Conservation (phyloP, 1,284 basidiomycete species). For the Ceratobasidium sp. region DNA sequence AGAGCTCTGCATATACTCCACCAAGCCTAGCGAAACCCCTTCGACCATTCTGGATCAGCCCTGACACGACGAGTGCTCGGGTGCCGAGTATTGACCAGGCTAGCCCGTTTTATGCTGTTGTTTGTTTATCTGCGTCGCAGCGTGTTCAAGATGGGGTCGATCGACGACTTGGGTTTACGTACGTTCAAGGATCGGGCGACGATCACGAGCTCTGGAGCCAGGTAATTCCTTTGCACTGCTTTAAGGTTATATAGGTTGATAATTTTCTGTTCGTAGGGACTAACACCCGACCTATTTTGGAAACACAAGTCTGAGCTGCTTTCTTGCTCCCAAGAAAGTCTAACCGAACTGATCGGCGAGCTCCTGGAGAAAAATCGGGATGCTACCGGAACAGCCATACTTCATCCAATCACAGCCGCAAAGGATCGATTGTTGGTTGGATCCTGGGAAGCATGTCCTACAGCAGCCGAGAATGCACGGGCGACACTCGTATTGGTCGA, state of each 20-base stretch:
- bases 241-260: constrained; percentile 8
- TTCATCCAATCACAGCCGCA: not conserved
- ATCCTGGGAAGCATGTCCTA: not conserved
- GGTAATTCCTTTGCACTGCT: constrained; percentile 53
- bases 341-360: constrained; percentile 58
- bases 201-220: constrained; percentile 88
- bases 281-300: constrained; percentile 81
- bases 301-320: constrained; percentile 60
- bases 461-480: too few relatives aligned
- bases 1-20: constrained; percentile 62
- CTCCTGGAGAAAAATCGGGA: not conserved
- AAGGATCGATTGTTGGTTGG: constrained; percentile 14
- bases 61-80: constrained; percentile 56
- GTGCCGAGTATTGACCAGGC: constrained; percentile 45
- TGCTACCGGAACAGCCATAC: not conserved
- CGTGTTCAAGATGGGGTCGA: constrained; percentile 63
- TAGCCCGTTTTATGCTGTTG: constrained; percentile 62
- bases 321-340: constrained; percentile 52
- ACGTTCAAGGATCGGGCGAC: constrained; percentile 89
- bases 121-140: constrained; percentile 81
- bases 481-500: not conserved
- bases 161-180: constrained; percentile 70
- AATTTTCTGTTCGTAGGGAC: constrained; percentile 55
- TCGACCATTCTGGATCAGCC: constrained; percentile 72
- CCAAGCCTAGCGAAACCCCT: constrained; percentile 60